Base-by-base conservation (phyloP, 805 yeast species). In the Nakazawaea peltata region DNA sequence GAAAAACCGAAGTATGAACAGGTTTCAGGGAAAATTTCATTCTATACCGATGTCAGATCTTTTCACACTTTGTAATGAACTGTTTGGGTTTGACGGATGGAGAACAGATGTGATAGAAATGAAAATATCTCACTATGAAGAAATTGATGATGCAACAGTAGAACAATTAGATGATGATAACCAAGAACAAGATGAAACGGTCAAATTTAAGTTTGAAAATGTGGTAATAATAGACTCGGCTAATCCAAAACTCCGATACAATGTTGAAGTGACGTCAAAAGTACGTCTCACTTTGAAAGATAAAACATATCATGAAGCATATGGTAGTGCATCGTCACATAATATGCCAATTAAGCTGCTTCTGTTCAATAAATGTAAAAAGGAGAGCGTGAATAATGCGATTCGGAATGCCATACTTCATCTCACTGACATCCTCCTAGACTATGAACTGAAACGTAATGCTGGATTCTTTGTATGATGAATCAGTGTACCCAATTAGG, bases 31-130 rank as follows among this genome's bases (percentile, higher is more conserved):
- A 3, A 36, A 31, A 7, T n/a, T 23, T 6, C 11, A n/a, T 12
- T 17, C 19, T 11, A 27, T 56, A 7, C 44, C 52, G 5, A 24
- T 47, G 18, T 26, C 37, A 15, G 41, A 40, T 15, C 36, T 65
- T 16, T 46, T 66, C 14, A 49, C 47, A 7, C 36, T 62, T 18
- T 72, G 74, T 0, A 74, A 74, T 43, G 57, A 52, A n/a, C 51
- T 61, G 7, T 71, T 70, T 54, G 79, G 78, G 2, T 65, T 56
- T 45, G 51, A 63, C 38, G 76, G 74, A 23, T 74, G 80, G 80
- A 54, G 62, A 4, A 58, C 66, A 2, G 51, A 50, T 23, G 48
- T 71, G 4, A 27, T 57, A 10, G 51, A 48, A 4, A 48, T 45
- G 23, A 42, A 37, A 6, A 26, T 45, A 19, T 19, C 25, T 2